Conservation (phyloP, 1,284 basidiomycete genomes). For the Ustilago trichophora region DNA sequence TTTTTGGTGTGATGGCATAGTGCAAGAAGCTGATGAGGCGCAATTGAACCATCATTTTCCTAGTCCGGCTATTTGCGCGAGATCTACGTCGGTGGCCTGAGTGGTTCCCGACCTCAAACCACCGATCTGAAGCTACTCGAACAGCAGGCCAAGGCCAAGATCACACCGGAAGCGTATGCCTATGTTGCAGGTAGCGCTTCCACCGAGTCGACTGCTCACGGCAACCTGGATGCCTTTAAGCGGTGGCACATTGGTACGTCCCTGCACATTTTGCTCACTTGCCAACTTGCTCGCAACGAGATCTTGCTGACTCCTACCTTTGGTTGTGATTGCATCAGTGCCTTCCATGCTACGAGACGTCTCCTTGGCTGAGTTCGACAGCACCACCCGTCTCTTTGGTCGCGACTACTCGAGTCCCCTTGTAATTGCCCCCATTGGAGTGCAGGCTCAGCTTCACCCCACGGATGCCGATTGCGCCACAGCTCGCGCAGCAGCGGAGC, state of each 20-base stretch:
- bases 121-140: slow-evolving; percentile 45
- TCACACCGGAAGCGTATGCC: slow-evolving; percentile 47
- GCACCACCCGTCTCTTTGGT: slow-evolving; percentile 43
- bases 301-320: too few relatives aligned
- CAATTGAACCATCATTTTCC: not conserved
- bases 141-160: slow-evolving; percentile 36
- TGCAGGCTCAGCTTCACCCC: slow-evolving; percentile 49
- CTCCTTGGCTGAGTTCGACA: slow-evolving; percentile 36
- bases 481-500: slow-evolving; percentile 37
- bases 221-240: slow-evolving; percentile 47
- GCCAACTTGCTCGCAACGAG: too few relatives aligned
- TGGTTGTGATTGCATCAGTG: too few relatives aligned
- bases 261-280: too few relatives aligned
- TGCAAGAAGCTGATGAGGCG: not conserved
- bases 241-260: slow-evolving; percentile 52
- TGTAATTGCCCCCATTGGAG: slow-evolving; percentile 58
- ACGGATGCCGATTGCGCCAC: slow-evolving; percentile 47
- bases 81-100: slow-evolving; percentile 53
- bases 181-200: slow-evolving; percentile 59
- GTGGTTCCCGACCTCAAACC: slow-evolving; percentile 37
- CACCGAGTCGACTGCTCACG: slow-evolving; percentile 40
- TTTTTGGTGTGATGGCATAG: not conserved
- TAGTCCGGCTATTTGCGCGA: slow-evolving; percentile 49
- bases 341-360: slow-evolving; percentile 50
- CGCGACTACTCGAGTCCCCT: slow-evolving; percentile 48